Conservation (phyloP, 2,329 filamentous ascomycete genomes). For the Hyphodiscus sp. region DNA sequence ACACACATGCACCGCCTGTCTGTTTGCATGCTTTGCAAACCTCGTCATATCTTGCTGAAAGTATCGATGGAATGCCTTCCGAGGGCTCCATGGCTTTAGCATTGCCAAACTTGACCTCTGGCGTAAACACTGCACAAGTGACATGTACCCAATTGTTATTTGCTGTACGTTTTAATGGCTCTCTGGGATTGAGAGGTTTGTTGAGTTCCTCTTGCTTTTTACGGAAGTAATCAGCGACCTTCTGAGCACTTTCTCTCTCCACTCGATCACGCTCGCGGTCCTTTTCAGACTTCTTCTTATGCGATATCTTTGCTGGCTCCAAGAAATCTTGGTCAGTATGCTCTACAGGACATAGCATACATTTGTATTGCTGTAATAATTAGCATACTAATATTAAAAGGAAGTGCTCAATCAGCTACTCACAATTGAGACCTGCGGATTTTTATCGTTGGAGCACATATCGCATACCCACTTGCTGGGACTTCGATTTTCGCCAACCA, state of each 20-base stretch:
- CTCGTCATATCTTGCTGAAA: slow-evolving; percentile 65
- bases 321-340: slow-evolving; percentile 77
- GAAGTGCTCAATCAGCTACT: slow-evolving; percentile 31
- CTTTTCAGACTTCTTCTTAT: slow-evolving; percentile 88
- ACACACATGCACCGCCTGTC: slow-evolving; percentile 69
- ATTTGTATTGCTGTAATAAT: slow-evolving; percentile 68
- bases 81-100: slow-evolving; percentile 75
- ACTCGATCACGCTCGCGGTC: slow-evolving; percentile 82
- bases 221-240: slow-evolving; percentile 73
- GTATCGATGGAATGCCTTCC: slow-evolving; percentile 83
- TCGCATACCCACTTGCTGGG: slow-evolving; percentile 88
- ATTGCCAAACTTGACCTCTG: slow-evolving; percentile 88
- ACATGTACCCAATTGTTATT: slow-evolving; percentile 99
- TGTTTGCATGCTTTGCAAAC: slow-evolving; percentile 79
- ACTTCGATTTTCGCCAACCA: slow-evolving; percentile 58
- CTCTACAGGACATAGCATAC: slow-evolving; percentile 82
- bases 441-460: slow-evolving; percentile 91
- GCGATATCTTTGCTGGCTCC: slow-evolving; percentile 69
- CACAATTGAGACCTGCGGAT: slow-evolving; percentile 84
- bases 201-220: slow-evolving; percentile 79
- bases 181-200: slow-evolving; percentile 75
- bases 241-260: slow-evolving; percentile 77
- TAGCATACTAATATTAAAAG: slow-evolving; percentile 26
- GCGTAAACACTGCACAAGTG: slow-evolving; percentile 83
- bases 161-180: slow-evolving; percentile 86